Conservation (phyloP, 2,329 filamentous ascomycete species). For the Acrodontium crateriforme region DNA sequence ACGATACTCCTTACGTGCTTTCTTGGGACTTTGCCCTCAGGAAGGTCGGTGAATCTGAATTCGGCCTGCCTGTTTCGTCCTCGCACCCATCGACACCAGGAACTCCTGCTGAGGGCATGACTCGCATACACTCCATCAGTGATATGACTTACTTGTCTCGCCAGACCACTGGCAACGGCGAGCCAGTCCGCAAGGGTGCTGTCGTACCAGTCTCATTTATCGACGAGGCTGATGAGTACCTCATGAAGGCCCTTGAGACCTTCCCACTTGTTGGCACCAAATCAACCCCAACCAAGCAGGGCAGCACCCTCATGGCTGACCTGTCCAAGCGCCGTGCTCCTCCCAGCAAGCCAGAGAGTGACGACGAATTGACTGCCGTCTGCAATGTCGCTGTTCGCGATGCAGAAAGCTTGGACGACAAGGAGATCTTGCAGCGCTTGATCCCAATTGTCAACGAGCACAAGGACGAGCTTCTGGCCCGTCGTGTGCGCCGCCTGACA, state of each 20-base stretch:
- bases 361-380: conserved; percentile 77
- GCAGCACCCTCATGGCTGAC: conserved; percentile 48
- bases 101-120: conserved; percentile 46
- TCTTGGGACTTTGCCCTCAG: conserved; percentile 94
- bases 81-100: conserved; percentile 66
- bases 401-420: conserved; percentile 69
- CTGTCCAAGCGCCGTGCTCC: conserved; percentile 56
- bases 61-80: conserved; percentile 66
- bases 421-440: conserved; percentile 65
- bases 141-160: conserved; percentile 82
- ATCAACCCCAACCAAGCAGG: conserved; percentile 38
- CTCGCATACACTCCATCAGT: conserved; percentile 85
- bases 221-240: conserved; percentile 80
- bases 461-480: conserved; percentile 70
- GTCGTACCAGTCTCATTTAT: conserved; percentile 88
- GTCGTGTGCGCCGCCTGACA: conserved; percentile 75
- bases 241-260: conserved; percentile 70
- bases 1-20: conserved; percentile 63
- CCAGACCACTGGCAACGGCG: conserved; percentile 45
- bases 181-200: conserved; percentile 80
- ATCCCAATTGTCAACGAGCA: conserved; percentile 60
- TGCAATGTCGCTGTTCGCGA: conserved; percentile 87
- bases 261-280: conserved; percentile 42
- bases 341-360: conserved; percentile 38
- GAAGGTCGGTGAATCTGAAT: conserved; percentile 85